phyloP scores from a whole-genome alignment of 2,329 filamentous ascomycete species.

The Ophiocordyceps camponoti-rufipedis region DNA sequence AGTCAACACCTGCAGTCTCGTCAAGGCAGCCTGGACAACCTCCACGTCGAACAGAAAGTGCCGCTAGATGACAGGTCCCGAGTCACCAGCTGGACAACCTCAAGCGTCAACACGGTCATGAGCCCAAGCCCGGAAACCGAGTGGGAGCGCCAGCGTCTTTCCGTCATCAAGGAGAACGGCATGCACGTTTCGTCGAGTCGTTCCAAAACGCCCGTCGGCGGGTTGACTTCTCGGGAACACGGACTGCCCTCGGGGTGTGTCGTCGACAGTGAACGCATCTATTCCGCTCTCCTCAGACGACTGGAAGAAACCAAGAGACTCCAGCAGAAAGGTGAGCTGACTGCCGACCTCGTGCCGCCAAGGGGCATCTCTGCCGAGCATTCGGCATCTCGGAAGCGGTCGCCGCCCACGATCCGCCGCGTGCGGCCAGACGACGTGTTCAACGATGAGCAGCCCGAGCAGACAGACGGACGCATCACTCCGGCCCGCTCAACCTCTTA shows the following conservation, averaged over 20 bases:
- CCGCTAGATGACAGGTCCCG: conserved; percentile 37
- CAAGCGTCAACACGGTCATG: conserved; percentile 35
- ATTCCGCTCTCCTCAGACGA: conserved; percentile 44
- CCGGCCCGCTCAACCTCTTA: not conserved
- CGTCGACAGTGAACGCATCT: conserved; percentile 40
- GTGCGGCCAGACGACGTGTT: conserved; percentile 16
- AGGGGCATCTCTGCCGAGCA: not conserved
- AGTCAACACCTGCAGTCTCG: conserved; percentile 30
- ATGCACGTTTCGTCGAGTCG: conserved; percentile 18
- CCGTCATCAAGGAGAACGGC: conserved; percentile 42
- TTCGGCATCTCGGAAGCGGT: conserved; percentile 4
- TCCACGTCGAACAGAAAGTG: conserved; percentile 19
- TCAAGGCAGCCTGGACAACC: conserved; percentile 35
- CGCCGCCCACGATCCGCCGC: conserved; percentile 14
- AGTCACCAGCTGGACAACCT: conserved; percentile 56
- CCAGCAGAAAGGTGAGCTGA: conserved; percentile 2
- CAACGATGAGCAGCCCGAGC: not conserved
- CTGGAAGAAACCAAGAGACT: conserved; percentile 20
- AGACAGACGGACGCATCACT: not conserved
- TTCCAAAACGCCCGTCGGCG: conserved; percentile 4
- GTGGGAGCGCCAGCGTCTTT: conserved; percentile 38
- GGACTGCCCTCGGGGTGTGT: conserved; percentile 1
- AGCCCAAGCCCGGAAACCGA: conserved; percentile 21
- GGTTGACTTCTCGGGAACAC: not conserved
- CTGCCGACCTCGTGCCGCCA: not conserved